Base-by-base conservation (phyloP, 208 protist genomes). In the Trypanosoma avium region DNA sequence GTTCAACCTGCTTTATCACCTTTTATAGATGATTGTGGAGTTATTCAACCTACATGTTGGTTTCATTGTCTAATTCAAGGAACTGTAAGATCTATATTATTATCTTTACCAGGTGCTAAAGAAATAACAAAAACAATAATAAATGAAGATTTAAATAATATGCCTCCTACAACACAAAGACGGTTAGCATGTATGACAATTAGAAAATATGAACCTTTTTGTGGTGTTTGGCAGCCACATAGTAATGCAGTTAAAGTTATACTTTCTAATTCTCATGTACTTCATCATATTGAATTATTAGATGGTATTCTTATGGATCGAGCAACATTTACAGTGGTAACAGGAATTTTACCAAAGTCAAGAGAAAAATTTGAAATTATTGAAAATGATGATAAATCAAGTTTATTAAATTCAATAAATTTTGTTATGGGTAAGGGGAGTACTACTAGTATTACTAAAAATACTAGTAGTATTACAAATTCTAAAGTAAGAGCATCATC, bases 291-390 rank as follows among this genome's bases (percentile, higher is more conserved):
- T 19, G 53, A 70, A 38, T 63, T 69, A 8, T 50, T 82, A 29
- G 62, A 77, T 30, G 58, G 58, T n/a, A 26, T 81, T 27, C 35
- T 81, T 33, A 61, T 61, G 58, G 55, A 62, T 27, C 29, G 53
- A 10, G 12, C 17, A 26, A 46, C 22, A 7, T 26, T 61, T 7
- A 15, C 30, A 35, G 0, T 58, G 27, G 24, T 49, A 17, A 49
- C 56, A 10, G 0, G 56, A 35, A 46, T 63, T 19, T 29, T 35
- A 9, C 61, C 61, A 15, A n/a, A 69, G 4, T 21, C 17, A 24
- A 2, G 27, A 17, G 24, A 69, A 22, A 73, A 65, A 17, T 35
- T 79, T 17, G 61, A 69, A 30, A 32, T 70, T 15, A 22, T 71
- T 13, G 36, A 73, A 13, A 17, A 52, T 4, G 13, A 15, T 12